phyloP scores from a whole-genome alignment of 305 asterid species.

The Striga hermonthica region DNA sequence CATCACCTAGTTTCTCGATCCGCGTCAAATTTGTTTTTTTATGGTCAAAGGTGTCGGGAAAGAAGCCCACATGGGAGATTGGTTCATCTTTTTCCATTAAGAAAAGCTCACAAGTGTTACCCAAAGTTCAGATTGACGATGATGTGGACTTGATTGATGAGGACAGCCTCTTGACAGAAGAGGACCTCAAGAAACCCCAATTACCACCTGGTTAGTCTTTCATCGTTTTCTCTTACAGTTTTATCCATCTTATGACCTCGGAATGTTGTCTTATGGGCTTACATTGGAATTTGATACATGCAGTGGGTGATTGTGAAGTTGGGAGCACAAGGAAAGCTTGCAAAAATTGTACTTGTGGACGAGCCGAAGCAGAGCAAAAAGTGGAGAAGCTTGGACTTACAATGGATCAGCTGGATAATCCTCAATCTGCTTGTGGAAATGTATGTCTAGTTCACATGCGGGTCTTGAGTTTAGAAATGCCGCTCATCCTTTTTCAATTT shows the following conservation, averaged over 20 bases:
- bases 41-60: slow-evolving; percentile 48
- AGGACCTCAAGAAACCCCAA: slow-evolving; percentile 84
- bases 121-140: slow-evolving; percentile 70
- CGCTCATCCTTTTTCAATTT: neutral
- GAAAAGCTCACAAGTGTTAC: slow-evolving; percentile 49
- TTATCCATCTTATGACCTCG: neutral
- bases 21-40: slow-evolving; percentile 13
- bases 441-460: slow-evolving; percentile 40
- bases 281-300: slow-evolving; percentile 17
- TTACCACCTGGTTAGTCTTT: slow-evolving; percentile 58
- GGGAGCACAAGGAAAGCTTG: slow-evolving; percentile 88
- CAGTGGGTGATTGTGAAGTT: slow-evolving; percentile 79
- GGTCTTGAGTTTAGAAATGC: neutral
- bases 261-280: neutral
- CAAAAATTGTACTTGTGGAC: slow-evolving; percentile 89
- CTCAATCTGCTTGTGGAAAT: slow-evolving; percentile 94
- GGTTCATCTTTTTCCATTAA: slow-evolving; percentile 85
- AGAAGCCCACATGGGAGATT: slow-evolving; percentile 86
- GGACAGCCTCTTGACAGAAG: slow-evolving; percentile 91
- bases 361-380: slow-evolving; percentile 86
- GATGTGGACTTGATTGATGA: slow-evolving; percentile 87
- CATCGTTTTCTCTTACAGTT: slow-evolving; percentile 9
- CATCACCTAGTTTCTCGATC: neutral
- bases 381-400: slow-evolving; percentile 73
- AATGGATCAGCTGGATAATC: slow-evolving; percentile 74